These are phyloP conservation scores for Fusarium foetens DNA, from an alignment of 2,329 filamentous ascomycete species.

Conservation along the genomic window DNA sequence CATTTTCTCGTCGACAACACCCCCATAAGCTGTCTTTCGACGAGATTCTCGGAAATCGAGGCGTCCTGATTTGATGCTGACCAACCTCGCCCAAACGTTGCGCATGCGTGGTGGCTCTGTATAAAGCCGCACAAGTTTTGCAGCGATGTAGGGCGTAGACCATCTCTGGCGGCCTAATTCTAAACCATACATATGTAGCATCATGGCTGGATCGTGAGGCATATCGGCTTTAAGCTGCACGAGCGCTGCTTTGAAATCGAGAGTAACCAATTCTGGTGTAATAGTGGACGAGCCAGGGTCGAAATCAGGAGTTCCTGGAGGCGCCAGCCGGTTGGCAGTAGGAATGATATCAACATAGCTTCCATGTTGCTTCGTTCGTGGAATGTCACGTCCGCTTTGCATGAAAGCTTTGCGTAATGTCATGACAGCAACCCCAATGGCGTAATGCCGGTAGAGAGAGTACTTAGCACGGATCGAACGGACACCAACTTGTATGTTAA, in stretches of 20 bases:
- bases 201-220: constrained; percentile 88
- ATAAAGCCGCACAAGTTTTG: constrained; percentile 84
- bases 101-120: constrained; percentile 86
- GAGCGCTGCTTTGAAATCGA: constrained; percentile 84
- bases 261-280: constrained; percentile 74
- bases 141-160: constrained; percentile 82
- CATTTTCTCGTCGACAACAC: constrained; percentile 76
- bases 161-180: constrained; percentile 88
- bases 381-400: constrained; percentile 58
- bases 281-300: constrained; percentile 49
- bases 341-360: constrained; percentile 30
- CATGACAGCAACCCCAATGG: constrained; percentile 81
- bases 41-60: constrained; percentile 83
- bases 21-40: constrained; percentile 70
- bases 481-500: constrained; percentile 85
- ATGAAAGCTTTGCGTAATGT: constrained; percentile 78
- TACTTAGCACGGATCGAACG: constrained; percentile 86
- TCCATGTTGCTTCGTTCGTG: constrained; percentile 48
- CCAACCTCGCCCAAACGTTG: constrained; percentile 84
- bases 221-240: constrained; percentile 90
- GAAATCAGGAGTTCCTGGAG: constrained; percentile 50
- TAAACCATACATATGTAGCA: constrained; percentile 87
- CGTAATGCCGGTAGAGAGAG: constrained; percentile 93
- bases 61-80: constrained; percentile 83
- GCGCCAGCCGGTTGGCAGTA: constrained; percentile 51